Percentiles rank a stretch among this genome's conserved stretches.
phyloP scores from a whole-genome alignment of 139 green algal genomes.

The Chlamydomonas eustigma region DNA sequence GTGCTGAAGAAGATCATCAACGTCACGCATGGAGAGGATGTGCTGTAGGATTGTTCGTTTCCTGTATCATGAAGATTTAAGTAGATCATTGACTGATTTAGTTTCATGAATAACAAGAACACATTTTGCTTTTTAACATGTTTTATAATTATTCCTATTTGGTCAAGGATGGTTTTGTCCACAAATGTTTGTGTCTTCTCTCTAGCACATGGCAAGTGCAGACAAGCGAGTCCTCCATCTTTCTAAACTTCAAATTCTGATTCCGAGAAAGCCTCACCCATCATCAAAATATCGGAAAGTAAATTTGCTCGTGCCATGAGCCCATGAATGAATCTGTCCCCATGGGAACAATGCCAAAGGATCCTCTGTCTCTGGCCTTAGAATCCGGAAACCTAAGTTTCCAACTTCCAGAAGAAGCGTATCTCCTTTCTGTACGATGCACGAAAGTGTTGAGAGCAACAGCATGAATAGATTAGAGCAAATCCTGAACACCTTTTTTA shows the following conservation, averaged over 20 bases:
- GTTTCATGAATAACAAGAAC: too few species aligned
- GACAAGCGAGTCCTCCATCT: not conserved
- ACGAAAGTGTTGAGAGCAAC: not conserved
- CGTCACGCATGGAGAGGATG: constrained; percentile 17
- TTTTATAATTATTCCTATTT: too few species aligned
- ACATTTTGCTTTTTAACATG: too few species aligned
- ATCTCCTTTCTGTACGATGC: constrained; percentile 13
- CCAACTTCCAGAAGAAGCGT: constrained; percentile 32
- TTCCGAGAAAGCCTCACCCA: constrained; percentile 19
- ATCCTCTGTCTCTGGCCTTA: constrained; percentile 24
- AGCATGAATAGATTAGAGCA: too few species aligned
- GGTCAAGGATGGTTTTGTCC: too few species aligned
- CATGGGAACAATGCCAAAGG: constrained; percentile 28
- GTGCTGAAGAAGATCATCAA: constrained; percentile 21
- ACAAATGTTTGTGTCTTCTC: too few species aligned
- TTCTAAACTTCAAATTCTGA: not conserved
- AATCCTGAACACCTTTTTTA: not conserved
- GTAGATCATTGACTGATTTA: too few species aligned
- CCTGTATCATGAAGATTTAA: too few species aligned
- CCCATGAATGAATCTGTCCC: constrained; percentile 40
- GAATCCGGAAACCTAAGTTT: constrained; percentile 25
- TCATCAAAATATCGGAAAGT: constrained; percentile 43
- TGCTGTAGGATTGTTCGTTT: constrained; percentile 24
- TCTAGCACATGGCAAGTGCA: not conserved
- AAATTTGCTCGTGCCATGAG: constrained; percentile 21